Conservation (phyloP, 2,329 filamentous ascomycete species). For the Dendryphion nanum region DNA sequence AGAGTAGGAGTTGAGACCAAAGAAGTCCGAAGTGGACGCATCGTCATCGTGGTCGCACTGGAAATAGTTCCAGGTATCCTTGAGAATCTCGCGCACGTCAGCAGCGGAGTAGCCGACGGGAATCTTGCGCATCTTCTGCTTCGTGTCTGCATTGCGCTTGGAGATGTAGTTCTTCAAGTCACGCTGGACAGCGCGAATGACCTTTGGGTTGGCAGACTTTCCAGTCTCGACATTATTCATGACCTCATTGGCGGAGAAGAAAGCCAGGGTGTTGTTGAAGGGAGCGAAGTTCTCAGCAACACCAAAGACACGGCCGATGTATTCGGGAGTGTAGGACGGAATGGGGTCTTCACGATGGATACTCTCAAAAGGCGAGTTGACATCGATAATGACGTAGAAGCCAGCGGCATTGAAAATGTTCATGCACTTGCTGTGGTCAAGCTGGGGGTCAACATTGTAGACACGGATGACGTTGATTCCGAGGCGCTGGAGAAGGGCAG, state of each 20-base stretch:
- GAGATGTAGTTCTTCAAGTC: slow-evolving; percentile 69
- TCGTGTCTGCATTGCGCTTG: slow-evolving; percentile 49
- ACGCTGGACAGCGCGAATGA: slow-evolving; percentile 63
- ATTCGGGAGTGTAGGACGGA: slow-evolving; percentile 55
- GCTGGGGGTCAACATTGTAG: slow-evolving; percentile 61
- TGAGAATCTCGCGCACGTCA: slow-evolving; percentile 70
- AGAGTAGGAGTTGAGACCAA: slow-evolving; percentile 74
- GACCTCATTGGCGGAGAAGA: slow-evolving; percentile 68
- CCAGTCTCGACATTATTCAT: slow-evolving; percentile 59
- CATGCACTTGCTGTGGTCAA: slow-evolving; percentile 62
- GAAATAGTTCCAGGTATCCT: slow-evolving; percentile 75
- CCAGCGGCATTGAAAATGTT: slow-evolving; percentile 65
- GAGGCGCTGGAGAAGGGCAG: slow-evolving; percentile 61
- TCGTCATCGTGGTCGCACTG: slow-evolving; percentile 60
- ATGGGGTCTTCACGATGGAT: slow-evolving; percentile 57
- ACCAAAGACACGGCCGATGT: slow-evolving; percentile 59
- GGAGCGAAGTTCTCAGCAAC: slow-evolving; percentile 66
- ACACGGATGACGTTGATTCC: slow-evolving; percentile 65
- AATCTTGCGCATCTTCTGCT: too few species aligned
- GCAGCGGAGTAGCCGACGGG: slow-evolving; percentile 70
- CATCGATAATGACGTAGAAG: slow-evolving; percentile 66
- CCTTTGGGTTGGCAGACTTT: slow-evolving; percentile 54
- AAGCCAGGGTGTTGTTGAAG: slow-evolving; percentile 64
- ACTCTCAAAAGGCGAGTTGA: slow-evolving; percentile 61
- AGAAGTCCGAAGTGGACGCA: slow-evolving; percentile 68